These are phyloP conservation scores for Mrakia blollopis DNA, from an alignment of 768 basidiomycete genomes.

Conservation along the genomic window DNA sequence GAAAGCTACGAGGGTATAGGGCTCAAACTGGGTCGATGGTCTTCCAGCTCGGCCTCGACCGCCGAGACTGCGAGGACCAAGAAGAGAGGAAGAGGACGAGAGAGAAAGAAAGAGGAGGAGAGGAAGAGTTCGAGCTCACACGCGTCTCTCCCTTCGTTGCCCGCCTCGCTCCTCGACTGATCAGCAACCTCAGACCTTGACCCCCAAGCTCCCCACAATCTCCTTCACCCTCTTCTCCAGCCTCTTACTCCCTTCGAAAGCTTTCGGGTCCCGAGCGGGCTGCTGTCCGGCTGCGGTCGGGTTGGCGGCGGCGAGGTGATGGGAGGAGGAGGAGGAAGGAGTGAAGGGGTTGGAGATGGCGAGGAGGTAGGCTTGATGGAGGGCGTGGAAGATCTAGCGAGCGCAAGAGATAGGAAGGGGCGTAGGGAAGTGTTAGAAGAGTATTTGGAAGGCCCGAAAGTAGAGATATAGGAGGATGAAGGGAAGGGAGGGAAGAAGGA, in stretches of 20 bases:
- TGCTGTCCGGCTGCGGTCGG: no score
- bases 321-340: slow-evolving; percentile 12
- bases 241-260: slow-evolving; percentile 21
- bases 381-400: slow-evolving; percentile 30
- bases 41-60: no score
- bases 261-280: background rate
- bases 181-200: background rate
- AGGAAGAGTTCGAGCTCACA: background rate
- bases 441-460: background rate
- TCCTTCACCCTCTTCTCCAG: slow-evolving; percentile 20
- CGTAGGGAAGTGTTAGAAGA: no score
- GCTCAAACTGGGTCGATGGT: no score
- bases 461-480: background rate
- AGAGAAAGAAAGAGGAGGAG: background rate
- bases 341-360: slow-evolving; percentile 33
- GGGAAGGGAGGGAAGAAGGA: background rate
- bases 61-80: background rate
- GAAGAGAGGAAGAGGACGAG: background rate
- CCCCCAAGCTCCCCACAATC: slow-evolving; percentile 6
- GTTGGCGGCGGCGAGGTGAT: background rate
- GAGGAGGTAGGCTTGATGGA: slow-evolving; percentile 31
- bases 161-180: no score
- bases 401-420: background rate
- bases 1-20: background rate
- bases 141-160: background rate